Conservation (phyloP, 352 stramenopile genomes). For the Aphanomyces cochlioides region DNA sequence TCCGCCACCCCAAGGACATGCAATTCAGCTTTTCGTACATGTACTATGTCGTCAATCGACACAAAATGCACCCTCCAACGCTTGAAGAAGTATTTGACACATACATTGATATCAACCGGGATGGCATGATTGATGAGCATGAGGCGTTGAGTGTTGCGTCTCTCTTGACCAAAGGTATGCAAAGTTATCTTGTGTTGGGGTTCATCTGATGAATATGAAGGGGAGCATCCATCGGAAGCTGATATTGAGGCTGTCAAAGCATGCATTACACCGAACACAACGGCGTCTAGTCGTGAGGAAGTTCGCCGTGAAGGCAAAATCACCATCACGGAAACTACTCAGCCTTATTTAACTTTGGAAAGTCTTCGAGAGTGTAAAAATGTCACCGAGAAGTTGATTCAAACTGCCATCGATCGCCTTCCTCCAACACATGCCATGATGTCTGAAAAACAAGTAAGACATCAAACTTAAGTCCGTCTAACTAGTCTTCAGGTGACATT, state of each 20-base stretch:
- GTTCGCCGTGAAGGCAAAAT: conserved; percentile 52
- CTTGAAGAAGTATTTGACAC: conserved; percentile 77
- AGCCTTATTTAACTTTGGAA: conserved; percentile 65
- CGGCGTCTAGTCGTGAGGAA: conserved; percentile 68
- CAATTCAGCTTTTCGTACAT: conserved; percentile 96
- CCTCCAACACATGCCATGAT: conserved; percentile 54
- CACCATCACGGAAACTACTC: conserved; percentile 65
- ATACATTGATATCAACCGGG: conserved; percentile 89
- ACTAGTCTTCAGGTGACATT: conserved; percentile 71
- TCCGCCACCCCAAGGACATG: conserved; percentile 90
- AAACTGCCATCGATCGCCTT: conserved; percentile 53
- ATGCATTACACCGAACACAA: conserved; percentile 51
- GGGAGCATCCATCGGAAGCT: conserved; percentile 59
- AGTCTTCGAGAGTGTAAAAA: conserved; percentile 51
- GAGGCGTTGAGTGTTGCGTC: conserved; percentile 87
- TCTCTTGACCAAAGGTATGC: conserved; percentile 33
- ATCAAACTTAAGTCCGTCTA: neutral
- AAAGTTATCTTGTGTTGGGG: neutral
- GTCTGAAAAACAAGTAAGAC: conserved; percentile 53
- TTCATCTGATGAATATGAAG: conserved; percentile 17
- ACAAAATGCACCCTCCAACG: conserved; percentile 69
- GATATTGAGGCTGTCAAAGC: conserved; percentile 63
- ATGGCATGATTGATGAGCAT: conserved; percentile 87
- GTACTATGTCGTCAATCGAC: conserved; percentile 89
- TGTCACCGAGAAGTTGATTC: conserved; percentile 50